Evolutionary conservation across 768 basidiomycete genomes (phyloP).

Genomic region (Mycena venus): DNA sequence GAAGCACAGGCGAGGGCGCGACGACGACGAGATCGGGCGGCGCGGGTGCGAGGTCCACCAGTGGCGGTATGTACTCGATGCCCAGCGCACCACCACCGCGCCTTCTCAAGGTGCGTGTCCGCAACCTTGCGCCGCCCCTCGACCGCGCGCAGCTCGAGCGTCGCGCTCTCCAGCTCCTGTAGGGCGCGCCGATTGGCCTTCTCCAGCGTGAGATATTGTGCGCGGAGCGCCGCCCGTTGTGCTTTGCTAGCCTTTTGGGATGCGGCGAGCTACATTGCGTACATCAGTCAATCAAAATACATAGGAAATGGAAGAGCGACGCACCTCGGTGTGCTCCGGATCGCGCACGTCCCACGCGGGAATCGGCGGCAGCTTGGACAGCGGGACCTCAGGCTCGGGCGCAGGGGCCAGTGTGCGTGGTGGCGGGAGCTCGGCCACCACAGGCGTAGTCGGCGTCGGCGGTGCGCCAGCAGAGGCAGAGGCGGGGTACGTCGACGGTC

Average conservation of each 20-base stretch:
- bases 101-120: slow-evolving; percentile 71
- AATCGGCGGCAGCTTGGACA: slow-evolving; percentile 21
- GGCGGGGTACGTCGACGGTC: slow-evolving; percentile 10
- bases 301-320: background rate
- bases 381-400: slow-evolving; percentile 1
- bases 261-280: background rate
- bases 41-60: background rate
- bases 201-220: slow-evolving; percentile 54
- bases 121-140: slow-evolving; percentile 71
- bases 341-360: slow-evolving; percentile 24
- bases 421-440: slow-evolving; percentile 2
- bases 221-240: slow-evolving; percentile 54
- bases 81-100: slow-evolving; percentile 73
- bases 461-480: background rate
- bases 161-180: slow-evolving; percentile 72
- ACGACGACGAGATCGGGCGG: background rate
- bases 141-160: slow-evolving; percentile 70
- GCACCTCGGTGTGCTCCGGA: slow-evolving; percentile 20
- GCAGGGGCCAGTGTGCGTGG: background rate
- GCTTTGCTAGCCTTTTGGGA: slow-evolving; percentile 43
- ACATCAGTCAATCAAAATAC: slow-evolving; percentile 31
- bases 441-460: slow-evolving; percentile 17
- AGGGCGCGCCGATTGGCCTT: slow-evolving; percentile 63
- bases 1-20: background rate
- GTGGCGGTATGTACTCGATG: slow-evolving; percentile 53